These are phyloP conservation scores for Alnus rubra DNA, from an alignment of 306 rosid species.

Conservation along the genomic window DNA sequence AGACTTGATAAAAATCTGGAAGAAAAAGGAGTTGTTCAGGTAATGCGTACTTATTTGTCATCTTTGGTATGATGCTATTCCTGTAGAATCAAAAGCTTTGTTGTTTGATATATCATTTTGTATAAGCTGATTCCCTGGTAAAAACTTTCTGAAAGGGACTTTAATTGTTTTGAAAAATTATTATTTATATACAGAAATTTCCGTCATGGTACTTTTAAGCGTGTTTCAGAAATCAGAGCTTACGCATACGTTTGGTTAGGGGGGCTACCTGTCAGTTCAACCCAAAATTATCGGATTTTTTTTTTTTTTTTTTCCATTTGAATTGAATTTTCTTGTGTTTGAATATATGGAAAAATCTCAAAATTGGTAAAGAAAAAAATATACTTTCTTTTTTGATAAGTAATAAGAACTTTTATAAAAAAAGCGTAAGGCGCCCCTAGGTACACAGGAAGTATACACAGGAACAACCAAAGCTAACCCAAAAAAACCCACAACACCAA, in stretches of 20 bases:
- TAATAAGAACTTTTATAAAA: too few species aligned
- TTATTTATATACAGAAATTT: too few species aligned
- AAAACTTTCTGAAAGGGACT: too few species aligned
- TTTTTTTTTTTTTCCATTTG: neutral
- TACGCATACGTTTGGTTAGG: neutral
- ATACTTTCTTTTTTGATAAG: too few species aligned
- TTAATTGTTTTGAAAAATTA: too few species aligned
- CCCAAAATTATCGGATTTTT: neutral
- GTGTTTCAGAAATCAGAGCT: neutral
- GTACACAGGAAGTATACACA: too few species aligned
- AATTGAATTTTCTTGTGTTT: neutral
- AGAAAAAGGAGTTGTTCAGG: constrained; percentile 48
- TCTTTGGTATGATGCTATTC: neutral
- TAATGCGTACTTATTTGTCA: constrained; percentile 23
- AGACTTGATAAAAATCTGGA: constrained; percentile 47
- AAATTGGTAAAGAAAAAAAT: neutral
- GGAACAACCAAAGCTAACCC: too few species aligned
- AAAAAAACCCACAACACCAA: too few species aligned
- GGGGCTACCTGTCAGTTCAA: neutral
- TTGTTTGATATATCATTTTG: neutral
- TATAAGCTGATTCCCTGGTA: neutral
- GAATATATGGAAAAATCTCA: neutral
- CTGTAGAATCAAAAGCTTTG: neutral
- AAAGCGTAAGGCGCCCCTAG: too few species aligned
- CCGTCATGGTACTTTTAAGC: too few species aligned